Conservation (phyloP, 345 rosid genomes). For the Hibiscus mutabilis region DNA sequence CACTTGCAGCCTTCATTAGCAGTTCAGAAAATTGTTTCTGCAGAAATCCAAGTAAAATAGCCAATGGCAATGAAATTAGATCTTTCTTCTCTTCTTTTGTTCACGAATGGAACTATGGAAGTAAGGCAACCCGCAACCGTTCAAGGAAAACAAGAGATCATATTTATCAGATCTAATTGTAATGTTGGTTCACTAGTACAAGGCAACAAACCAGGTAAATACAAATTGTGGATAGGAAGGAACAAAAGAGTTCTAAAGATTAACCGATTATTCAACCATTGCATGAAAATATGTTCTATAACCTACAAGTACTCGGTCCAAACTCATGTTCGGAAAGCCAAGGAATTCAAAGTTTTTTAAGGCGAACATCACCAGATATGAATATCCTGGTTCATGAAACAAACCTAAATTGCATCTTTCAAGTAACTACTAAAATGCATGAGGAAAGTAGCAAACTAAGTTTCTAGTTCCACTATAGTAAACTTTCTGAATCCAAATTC, state of each 20-base stretch:
- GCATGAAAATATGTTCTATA: neutral
- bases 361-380: neutral
- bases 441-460: neutral
- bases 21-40: conserved; percentile 98
- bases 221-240: neutral
- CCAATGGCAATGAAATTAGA: too few relatives aligned
- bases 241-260: neutral
- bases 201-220: neutral
- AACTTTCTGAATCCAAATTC: neutral
- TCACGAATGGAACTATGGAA: too few relatives aligned
- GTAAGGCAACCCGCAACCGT: too few relatives aligned
- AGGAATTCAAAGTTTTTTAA: neutral
- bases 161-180: neutral
- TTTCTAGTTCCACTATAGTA: neutral
- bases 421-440: neutral
- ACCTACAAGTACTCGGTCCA: neutral
- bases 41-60: conserved; percentile 19
- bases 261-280: neutral
- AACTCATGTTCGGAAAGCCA: neutral
- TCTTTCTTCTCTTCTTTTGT: too few relatives aligned
- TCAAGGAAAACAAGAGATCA: neutral
- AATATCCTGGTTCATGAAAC: neutral
- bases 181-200: neutral
- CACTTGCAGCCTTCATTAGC: conserved; percentile 96
- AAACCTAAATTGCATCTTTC: neutral